Evolutionary conservation across 805 yeast species (phyloP).

Genomic region (Yarrowia alimentaria): DNA sequence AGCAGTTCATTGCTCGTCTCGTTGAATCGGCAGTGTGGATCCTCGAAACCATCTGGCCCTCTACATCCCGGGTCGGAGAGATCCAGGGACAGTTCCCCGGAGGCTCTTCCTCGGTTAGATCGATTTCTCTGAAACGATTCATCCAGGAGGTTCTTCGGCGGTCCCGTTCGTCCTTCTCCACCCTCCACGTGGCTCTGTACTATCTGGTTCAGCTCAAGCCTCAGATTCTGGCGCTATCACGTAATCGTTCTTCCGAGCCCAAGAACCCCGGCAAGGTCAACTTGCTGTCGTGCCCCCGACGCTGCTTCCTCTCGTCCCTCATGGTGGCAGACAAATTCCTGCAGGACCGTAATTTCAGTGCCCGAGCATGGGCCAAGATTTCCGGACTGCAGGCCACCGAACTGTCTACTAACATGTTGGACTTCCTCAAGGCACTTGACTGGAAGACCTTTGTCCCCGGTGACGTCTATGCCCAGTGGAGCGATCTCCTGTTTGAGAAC

Average conservation of each 20-base stretch:
- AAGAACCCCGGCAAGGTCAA: slow-evolving; percentile 8
- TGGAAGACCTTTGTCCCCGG: slow-evolving; percentile 57
- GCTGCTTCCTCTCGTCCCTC: slow-evolving; percentile 63
- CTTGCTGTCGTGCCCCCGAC: slow-evolving; percentile 52
- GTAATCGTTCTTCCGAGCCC: slow-evolving; percentile 3
- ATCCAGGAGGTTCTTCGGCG: slow-evolving; percentile 44
- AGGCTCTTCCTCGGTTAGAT: slow-evolving; percentile 29
- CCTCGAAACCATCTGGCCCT: slow-evolving; percentile 39
- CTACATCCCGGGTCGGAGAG: slow-evolving; percentile 29
- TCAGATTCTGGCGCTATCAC: slow-evolving; percentile 24
- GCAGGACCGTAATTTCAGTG: slow-evolving; percentile 68
- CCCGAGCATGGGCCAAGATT: slow-evolving; percentile 71
- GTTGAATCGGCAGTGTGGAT: slow-evolving; percentile 37
- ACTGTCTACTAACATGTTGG: slow-evolving; percentile 53
- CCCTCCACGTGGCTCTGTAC: slow-evolving; percentile 65
- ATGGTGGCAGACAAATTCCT: slow-evolving; percentile 71
- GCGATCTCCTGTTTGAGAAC: slow-evolving; percentile 33
- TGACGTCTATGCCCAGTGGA: slow-evolving; percentile 48
- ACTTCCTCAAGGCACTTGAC: slow-evolving; percentile 52
- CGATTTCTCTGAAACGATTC: slow-evolving; percentile 40
- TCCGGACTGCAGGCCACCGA: slow-evolving; percentile 59
- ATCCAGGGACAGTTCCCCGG: slow-evolving; percentile 28
- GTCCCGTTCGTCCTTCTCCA: slow-evolving; percentile 58
- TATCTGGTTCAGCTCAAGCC: slow-evolving; percentile 55
- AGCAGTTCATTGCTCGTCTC: slow-evolving; percentile 24